phyloP scores from a whole-genome alignment of 2,329 filamentous ascomycete species.

The Fusarium hainanense region DNA sequence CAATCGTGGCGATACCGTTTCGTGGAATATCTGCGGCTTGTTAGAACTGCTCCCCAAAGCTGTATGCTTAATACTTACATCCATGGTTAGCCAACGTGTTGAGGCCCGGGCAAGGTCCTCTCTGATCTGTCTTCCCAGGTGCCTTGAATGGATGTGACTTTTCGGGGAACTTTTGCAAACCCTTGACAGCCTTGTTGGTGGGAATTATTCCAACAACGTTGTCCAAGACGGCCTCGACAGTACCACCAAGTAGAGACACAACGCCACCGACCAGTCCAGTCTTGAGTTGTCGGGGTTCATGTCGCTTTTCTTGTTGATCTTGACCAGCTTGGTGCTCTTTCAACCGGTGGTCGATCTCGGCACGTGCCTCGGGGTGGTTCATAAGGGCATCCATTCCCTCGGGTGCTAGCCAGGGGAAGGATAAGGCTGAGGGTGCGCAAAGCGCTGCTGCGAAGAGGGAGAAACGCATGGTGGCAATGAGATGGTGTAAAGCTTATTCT shows the following conservation, averaged over 20 bases:
- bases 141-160: conserved; percentile 16
- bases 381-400: conserved; percentile 23
- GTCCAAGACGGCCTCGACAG: conserved; percentile 21
- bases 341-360: conserved; percentile 24
- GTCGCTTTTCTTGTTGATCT: background rate
- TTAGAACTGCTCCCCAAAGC: background rate
- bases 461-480: background rate
- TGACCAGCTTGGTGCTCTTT: background rate
- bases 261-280: conserved; percentile 13
- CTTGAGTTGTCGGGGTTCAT: conserved; percentile 1
- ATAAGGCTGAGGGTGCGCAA: conserved; percentile 9
- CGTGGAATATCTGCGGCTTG: conserved; percentile 9
- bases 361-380: conserved; percentile 20
- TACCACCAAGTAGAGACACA: conserved; percentile 16
- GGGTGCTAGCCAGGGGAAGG: conserved; percentile 23
- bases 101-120: conserved; percentile 22
- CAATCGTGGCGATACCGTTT: conserved; percentile 23
- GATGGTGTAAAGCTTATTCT: background rate
- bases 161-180: conserved; percentile 28
- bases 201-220: conserved; percentile 22
- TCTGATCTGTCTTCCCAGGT: conserved; percentile 14
- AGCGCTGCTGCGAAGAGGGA: conserved; percentile 10
- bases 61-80: background rate
- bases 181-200: conserved; percentile 26
- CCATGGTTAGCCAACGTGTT: conserved; percentile 29